phyloP scores from a whole-genome alignment of 192 early-diverging fungal genomes.

The Cetraspora pellucida region DNA sequence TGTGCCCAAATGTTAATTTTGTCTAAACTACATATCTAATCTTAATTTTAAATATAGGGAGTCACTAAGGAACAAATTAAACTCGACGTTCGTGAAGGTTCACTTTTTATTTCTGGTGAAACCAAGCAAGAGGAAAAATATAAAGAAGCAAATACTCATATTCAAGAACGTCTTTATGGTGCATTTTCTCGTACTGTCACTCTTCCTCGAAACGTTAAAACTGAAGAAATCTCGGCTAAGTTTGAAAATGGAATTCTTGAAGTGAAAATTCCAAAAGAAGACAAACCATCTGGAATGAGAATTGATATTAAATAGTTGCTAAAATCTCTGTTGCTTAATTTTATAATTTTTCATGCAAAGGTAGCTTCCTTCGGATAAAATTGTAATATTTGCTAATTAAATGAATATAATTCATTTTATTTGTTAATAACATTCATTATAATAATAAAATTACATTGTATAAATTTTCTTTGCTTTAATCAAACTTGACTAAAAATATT shows the following conservation, averaged over 20 bases:
- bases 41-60: conserved; percentile 36
- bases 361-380: too few species aligned
- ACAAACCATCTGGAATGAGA: conserved; percentile 42
- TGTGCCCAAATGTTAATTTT: too few species aligned
- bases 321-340: too few species aligned
- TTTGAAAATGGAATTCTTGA: conserved; percentile 61
- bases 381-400: too few species aligned
- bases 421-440: too few species aligned
- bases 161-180: conserved; percentile 56
- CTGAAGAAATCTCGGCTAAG: conserved; percentile 54
- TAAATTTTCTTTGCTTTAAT: too few species aligned
- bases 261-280: conserved; percentile 51
- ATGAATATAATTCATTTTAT: too few species aligned
- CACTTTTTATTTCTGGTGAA: conserved; percentile 54
- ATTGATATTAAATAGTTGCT: conserved; percentile 49
- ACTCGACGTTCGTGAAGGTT: conserved; percentile 49
- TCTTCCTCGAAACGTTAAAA: conserved; percentile 52
- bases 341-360: too few species aligned
- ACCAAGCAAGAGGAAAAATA: conserved; percentile 37
- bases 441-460: too few species aligned
- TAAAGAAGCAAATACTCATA: conserved; percentile 46
- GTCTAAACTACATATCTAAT: not conserved
- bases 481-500: too few species aligned
- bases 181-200: conserved; percentile 52
- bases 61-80: conserved; percentile 59